Base-by-base conservation (phyloP, 2,329 filamentous ascomycete genomes). In the Fusarium nygamai region DNA sequence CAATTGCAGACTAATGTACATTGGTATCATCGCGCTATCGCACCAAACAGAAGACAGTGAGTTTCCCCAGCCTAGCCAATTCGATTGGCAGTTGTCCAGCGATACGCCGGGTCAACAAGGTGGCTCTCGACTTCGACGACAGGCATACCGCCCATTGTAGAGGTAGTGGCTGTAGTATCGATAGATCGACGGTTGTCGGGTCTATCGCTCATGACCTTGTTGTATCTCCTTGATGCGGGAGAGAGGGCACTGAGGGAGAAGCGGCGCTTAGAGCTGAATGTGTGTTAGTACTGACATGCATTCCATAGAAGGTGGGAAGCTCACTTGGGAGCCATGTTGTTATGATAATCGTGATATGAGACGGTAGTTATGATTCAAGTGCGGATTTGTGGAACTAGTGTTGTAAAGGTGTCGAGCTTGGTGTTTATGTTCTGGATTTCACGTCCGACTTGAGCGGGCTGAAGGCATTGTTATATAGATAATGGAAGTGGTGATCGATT, bases 51-150 rank as follows among this genome's bases (percentile, higher is more conserved):
- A n/a, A n/a, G n/a, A n/a, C n/a, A n/a, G n/a, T n/a, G n/a, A n/a
- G n/a, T n/a, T n/a, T n/a, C n/a, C n/a, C n/a, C n/a, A n/a, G n/a
- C n/a, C n/a, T 48, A 64, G 2, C 48, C 59, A 29, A 67, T 27
- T 24, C 67, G 20, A 11, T 73, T 74, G 16, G 66, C 61, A 8
- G 71, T 73, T 6, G 70, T 73, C 71, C 61, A 73, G 17, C 71
- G 71, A 36, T 60, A 60, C 5, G 61, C 61, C 12, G 61, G 71
- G n/a, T 71, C 70, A 3, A 71, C 36, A 12, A 61, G 36, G 4
- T 71, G 16, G 6, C 50, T 71, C 54, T 67, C 66, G 5, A 73
- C 61, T 4, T 63, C 53, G 1, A 38, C 41, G 1, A 67, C 66
- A n/a, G 66, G 41, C 66, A 73, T 62, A 1, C 38, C 46, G 3